Base-by-base conservation (phyloP, 225 moss, liverwort and hornwort genomes). In the Sphagnum contortum region DNA sequence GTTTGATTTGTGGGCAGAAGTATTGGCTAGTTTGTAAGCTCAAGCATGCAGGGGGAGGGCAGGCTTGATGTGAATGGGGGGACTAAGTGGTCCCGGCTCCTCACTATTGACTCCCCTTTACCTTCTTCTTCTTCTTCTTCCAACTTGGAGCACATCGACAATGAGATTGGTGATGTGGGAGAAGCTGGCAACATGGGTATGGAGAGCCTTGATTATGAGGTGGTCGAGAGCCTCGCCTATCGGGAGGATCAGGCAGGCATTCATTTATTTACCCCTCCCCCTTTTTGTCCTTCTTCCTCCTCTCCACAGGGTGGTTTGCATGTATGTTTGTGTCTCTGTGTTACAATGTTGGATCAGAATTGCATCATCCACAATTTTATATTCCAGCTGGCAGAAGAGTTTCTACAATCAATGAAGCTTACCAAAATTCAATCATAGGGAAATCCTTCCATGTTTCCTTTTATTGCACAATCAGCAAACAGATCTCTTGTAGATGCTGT, bases 141-240 rank as follows among this genome's bases (percentile, higher is more conserved):
- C 29, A 29, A 29, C 29, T 29, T 29, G 29, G 85, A 76, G 14
- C 80, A 77, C 45, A 46, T 55, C n/a, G 57, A 55, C 29, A 69
- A 69, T 62, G 73, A 70, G 13, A 77, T 72, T 56, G 58, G 58
- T 48, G 70, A 59, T n/a, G 68, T 50, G 60, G 62, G 67, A 48
- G 82, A 84, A 45, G 66, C 79, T 59, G 77, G 77, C 61, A 66
- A 71, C 66, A 62, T 75, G 45, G 87, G 87, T 14, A 93, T 92
- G 70, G 98, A 98, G 79, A 93, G 93, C 63, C 83, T 98, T 5
- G 98, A 98, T 70, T 98, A 98, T 50, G 94, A 94, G 69, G 87
- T 94, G 45, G 94, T 91, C 67, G 94, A 94, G 72, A 91, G 81
- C 62, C 69, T 87, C 58, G 93, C 93, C 4, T 98, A 98, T 71